Percentiles rank a stretch among this genome's conserved stretches.
phyloP scores from a whole-genome alignment of 2,329 filamentous ascomycete species.

The Aspergillus bombycis region DNA sequence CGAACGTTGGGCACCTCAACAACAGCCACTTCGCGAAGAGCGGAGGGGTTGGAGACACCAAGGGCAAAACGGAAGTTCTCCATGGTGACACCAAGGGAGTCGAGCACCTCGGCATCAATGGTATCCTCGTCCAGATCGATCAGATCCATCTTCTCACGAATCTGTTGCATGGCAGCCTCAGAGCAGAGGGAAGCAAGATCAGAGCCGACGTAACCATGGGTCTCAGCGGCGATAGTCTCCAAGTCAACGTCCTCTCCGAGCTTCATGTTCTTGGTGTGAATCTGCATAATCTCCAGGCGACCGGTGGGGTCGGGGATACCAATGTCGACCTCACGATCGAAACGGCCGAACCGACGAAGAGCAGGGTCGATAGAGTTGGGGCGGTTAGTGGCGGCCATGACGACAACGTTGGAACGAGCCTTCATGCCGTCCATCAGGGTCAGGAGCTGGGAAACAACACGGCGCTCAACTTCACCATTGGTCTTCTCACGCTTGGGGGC shows the following conservation, averaged over 20 bases:
- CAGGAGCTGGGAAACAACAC: constrained; percentile 94
- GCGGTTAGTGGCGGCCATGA: constrained; percentile 98
- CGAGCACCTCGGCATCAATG: constrained; percentile 96
- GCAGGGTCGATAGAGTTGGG: constrained; percentile 99
- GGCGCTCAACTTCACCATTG: constrained; percentile 96
- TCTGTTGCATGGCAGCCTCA: constrained; percentile 99
- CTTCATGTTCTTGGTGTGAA: constrained; percentile 99
- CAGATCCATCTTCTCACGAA: constrained; percentile 99
- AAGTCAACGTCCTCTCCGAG: constrained; percentile 94
- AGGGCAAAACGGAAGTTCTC: constrained; percentile 99
- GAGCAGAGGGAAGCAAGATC: constrained; percentile 98
- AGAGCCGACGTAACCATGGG: constrained; percentile 97
- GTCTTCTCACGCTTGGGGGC: constrained; percentile 99
- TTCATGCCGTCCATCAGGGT: constrained; percentile 99
- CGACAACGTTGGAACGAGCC: constrained; percentile 95
- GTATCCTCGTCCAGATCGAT: constrained; percentile 99
- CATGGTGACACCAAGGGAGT: constrained; percentile 98
- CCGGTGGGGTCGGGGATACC: constrained; percentile 97
- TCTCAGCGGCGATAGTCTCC: constrained; percentile 94
- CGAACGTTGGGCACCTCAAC: constrained; percentile 99
- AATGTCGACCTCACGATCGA: constrained; percentile 98
- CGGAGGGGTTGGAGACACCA: constrained; percentile 96
- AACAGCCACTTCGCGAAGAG: constrained; percentile 96
- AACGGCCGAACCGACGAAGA: constrained; percentile 95
- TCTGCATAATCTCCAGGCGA: constrained; percentile 97